Evolutionary conservation across 1,139 yeast genomes (phyloP), one percentile per base, ranked within the genome.

Genomic region (Scheffersomyces lignicola): DNA sequence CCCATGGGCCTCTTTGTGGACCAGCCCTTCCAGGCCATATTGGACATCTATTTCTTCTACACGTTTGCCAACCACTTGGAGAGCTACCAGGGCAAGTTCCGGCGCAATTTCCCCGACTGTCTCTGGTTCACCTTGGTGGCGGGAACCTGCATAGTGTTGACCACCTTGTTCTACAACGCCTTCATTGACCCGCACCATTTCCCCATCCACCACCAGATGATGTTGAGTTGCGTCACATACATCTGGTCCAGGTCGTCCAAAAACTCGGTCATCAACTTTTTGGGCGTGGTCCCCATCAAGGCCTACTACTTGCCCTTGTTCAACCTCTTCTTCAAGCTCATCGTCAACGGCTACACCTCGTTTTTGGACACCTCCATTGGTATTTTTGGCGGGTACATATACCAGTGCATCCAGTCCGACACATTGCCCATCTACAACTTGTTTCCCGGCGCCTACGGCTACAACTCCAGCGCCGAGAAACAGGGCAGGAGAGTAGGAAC

Each of bases 271-370:
- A 76, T 78, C 32, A 73, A 69, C 43, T 73, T 78, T 42, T 58
- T 77, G 48, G 74, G 75, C 1, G 56, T 80, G 37, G 56, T 80
- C 38, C 79, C 81, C 3, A 69, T 79, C 29, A 76, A 76, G 45
- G 83, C 82, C 0, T 76, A 77, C 36, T 67, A 78, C 41, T 57
- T 79, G 37, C 86, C 86, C 3, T 59, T 78, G 7, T 80, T 77
- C 32, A 71, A 76, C 29, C 46, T 78, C 24, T 73, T 75, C 1
- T 61, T 75, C 46, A 65, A 74, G 35, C 54, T 75, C 33, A 55
- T 79, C 15, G 52, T 68, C 3, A 68, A 62, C 24, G 80, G 81
- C 1, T 58, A 48, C 23, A 39, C 55, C 3, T 42, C 68, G 2
- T 65, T 75, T 34, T 47, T 66, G 11, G 65, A 68, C 39, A 61